Evolutionary conservation across 73 alveolate genomes (phyloP), one percentile per base, ranked within the genome.

Genomic region (Halteria grandinella): DNA sequence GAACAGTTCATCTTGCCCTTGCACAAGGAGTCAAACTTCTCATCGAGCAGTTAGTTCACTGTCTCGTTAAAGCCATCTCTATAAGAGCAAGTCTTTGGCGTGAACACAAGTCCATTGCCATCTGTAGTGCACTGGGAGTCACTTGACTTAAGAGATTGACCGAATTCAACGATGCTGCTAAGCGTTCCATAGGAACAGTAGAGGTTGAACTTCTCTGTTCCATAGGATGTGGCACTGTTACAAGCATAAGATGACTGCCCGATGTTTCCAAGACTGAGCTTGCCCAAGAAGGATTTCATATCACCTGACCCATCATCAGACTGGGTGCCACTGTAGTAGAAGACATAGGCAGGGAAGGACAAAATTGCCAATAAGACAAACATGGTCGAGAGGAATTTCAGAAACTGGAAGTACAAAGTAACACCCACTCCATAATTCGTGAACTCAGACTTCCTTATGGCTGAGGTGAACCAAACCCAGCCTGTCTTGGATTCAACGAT

Each of bases 351-450:
- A n/a, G 90, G 90, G 40, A 53, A 14, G 15, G 70, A 31, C 33
- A 80, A 24, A 1, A 80, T 1, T 1, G 90, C 17, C 62, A 59
- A 36, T 1, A 69, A 33, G 62, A 50, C 27, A 21, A 80, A 69
- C 11, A 80, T 40, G 18, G 31, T 18, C 25, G 55, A 15, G 32
- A 80, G 24, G 43, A 47, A 63, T 27, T 80, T 80, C 50, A 69
- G 39, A 39, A 55, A 80, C 45, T 80, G 39, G 66, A 80, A 80
- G 69, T 80, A 80, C 17, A 80, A 55, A 8, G 77, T 40, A 32
- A 80, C 55, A 0, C 90, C 90, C 0, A 49, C 84, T 18, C 90
- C 90, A 39, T 52, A 69, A 10, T 69, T 48, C 0, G 59, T 34
- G 12, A 80, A 28, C 52, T 80, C 90, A 2, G 84, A 39, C 0